Evolutionary conservation across 1,139 yeast genomes (phyloP).

Genomic region (Saccharomyces uvarum): DNA sequence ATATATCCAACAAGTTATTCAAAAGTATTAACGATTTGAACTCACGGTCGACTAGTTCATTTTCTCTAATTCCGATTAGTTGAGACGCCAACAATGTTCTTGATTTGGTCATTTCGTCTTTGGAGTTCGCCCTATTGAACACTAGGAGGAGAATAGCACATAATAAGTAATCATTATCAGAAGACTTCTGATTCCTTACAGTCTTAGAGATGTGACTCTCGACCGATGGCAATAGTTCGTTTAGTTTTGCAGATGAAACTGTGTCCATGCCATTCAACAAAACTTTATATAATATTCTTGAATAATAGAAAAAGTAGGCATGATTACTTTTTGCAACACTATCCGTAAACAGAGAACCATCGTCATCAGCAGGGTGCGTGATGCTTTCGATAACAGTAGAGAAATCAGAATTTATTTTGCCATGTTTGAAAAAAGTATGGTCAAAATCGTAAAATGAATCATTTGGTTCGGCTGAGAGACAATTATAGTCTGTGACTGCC

Average conservation of each 20-base stretch:
- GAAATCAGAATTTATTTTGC: slow-evolving; percentile 15
- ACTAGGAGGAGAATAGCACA: slow-evolving; percentile 38
- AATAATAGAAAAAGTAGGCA: slow-evolving; percentile 20
- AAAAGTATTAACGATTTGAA: slow-evolving; percentile 44
- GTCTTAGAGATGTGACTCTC: slow-evolving; percentile 30
- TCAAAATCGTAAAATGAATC: slow-evolving; percentile 15
- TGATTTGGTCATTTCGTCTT: slow-evolving; percentile 38
- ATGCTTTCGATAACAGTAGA: slow-evolving; percentile 2
- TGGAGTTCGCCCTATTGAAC: slow-evolving; percentile 34
- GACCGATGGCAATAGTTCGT: slow-evolving; percentile 17
- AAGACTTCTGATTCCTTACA: slow-evolving; percentile 16
- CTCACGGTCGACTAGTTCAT: slow-evolving; percentile 39
- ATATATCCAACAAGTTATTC: slow-evolving; percentile 38
- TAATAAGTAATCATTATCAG: slow-evolving; percentile 19
- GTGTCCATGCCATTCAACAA: slow-evolving; percentile 32
- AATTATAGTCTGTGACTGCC: slow-evolving; percentile 34
- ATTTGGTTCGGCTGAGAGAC: slow-evolving; percentile 21
- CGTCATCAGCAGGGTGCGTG: neutral
- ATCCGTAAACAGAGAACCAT: neutral
- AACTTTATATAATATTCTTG: slow-evolving; percentile 23
- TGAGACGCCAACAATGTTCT: slow-evolving; percentile 45
- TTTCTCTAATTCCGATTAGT: slow-evolving; percentile 45
- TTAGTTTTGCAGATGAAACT: neutral
- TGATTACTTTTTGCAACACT: slow-evolving; percentile 6
- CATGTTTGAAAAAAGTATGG: slow-evolving; percentile 15